Conservation (phyloP, 257 asterid genomes). For the Nicotiana benthamiana region DNA sequence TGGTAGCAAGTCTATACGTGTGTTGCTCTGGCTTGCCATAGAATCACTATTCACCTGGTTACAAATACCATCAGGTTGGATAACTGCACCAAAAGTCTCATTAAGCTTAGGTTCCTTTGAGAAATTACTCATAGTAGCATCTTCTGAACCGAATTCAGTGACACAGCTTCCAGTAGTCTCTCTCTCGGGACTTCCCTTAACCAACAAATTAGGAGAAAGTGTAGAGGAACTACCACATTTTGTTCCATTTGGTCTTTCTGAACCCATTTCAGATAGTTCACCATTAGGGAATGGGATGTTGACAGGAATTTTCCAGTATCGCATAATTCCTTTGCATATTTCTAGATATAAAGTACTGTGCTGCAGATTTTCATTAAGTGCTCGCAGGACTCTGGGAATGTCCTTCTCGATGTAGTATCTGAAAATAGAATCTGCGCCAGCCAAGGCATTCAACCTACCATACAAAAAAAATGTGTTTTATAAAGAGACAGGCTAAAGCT, state of each 20-base stretch:
- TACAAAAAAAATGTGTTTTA: constrained; percentile 6
- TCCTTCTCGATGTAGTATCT: constrained; percentile 53
- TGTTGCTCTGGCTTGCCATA: constrained; percentile 11
- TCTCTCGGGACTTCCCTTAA: constrained; percentile 21
- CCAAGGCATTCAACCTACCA: constrained; percentile 50
- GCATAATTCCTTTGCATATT: constrained; percentile 58
- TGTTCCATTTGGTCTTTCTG: constrained; percentile 10
- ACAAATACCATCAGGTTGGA: constrained; percentile 4
- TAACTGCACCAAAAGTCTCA: constrained; percentile 13
- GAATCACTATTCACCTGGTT: constrained; percentile 7
- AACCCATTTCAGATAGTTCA: constrained; percentile 23
- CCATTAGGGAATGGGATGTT: constrained; percentile 19
- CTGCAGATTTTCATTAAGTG: constrained; percentile 38
- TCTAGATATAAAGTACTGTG: constrained; percentile 38
- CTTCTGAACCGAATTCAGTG: constrained; percentile 19
- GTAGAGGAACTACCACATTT: constrained; percentile 18
- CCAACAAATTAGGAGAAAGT: constrained; percentile 19
- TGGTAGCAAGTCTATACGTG: constrained; percentile 5
- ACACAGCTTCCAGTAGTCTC: constrained; percentile 31
- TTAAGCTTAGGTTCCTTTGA: constrained; percentile 10
- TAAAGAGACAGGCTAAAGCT: neutral
- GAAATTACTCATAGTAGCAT: constrained; percentile 8
- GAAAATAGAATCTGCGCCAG: constrained; percentile 27
- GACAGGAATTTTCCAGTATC: constrained; percentile 52
- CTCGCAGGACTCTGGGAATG: constrained; percentile 45